These are phyloP conservation scores for Curvularia sp. DNA, from an alignment of 2,329 filamentous ascomycete genomes.

Conservation along the genomic window DNA sequence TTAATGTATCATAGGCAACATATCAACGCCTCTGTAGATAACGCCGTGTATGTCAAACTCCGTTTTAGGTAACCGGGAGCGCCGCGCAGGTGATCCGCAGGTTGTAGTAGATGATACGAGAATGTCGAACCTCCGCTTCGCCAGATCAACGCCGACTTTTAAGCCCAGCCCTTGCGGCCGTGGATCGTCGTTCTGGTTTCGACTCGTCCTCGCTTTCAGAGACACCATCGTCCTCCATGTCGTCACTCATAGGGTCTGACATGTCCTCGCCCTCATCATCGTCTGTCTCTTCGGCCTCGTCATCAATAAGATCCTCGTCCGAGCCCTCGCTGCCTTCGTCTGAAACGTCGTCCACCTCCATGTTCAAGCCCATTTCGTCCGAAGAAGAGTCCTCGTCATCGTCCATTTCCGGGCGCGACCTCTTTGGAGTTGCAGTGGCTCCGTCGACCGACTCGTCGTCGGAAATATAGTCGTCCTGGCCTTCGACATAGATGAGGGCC, in stretches of 20 bases:
- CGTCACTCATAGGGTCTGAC: conserved; percentile 56
- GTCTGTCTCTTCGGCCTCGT: conserved; percentile 60
- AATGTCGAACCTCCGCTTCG: conserved; percentile 6
- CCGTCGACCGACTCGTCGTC: conserved; percentile 57
- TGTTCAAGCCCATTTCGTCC: conserved; percentile 65
- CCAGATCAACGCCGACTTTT: conserved; percentile 36
- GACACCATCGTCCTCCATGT: conserved; percentile 54
- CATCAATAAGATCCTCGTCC: conserved; percentile 58
- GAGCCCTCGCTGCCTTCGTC: conserved; percentile 54
- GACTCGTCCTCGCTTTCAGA: conserved; percentile 56
- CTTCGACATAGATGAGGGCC: conserved; percentile 85
- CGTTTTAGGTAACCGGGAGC: conserved; percentile 15
- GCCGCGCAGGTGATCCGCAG: conserved; percentile 10
- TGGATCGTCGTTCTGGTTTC: conserved; percentile 46
- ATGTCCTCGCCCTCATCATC: conserved; percentile 57
- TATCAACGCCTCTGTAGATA: conserved; percentile 8
- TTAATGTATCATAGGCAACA: conserved; percentile 5
- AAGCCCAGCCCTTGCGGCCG: conserved; percentile 41
- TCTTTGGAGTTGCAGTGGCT: conserved; percentile 32
- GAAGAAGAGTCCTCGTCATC: conserved; percentile 55
- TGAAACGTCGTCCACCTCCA: conserved; percentile 52
- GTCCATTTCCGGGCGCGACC: conserved; percentile 33
- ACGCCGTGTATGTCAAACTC: conserved; percentile 10
- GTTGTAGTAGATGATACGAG: conserved; percentile 15
- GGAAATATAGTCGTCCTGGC: conserved; percentile 68